Evolutionary conservation across 2,329 filamentous ascomycete genomes (phyloP), one percentile per base, ranked within the genome.

Genomic region (Apiospora saccharicola): DNA sequence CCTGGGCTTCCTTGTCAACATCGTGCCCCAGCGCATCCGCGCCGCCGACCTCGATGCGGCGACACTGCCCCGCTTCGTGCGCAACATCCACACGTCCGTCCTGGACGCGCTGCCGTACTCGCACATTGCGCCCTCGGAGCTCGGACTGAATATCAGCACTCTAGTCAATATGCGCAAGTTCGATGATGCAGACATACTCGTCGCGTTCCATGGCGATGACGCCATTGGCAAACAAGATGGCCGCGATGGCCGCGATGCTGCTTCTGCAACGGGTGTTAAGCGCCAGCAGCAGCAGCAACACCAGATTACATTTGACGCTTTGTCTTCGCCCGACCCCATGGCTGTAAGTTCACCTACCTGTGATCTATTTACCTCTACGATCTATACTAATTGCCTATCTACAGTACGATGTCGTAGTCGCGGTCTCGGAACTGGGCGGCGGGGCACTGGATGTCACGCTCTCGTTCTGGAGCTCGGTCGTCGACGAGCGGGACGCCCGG

Each of bases 1-100:
- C 0, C n/a, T 72, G 22, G 71, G 71, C 53, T 72, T 72, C 51
- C 68, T 72, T 13, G 71, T 72, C 68, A 72, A 72, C 53, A 72
- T 68, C 22, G 71, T 72, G 41, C 68, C 69, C n/a, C 71, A 72
- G 30, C 68, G 68, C 22, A 49, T 46, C 34, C 43, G 57, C 34
- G 57, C 57, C 10, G 0, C 30, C 4, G 57, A 64, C 19, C 30
- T 64, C 0, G 57, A n/a, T 4, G 3, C 57, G 34, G 34, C 57
- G 8, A 14, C 57, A 7, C 67, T 70, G 4, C 10, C 71, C 3
- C n/a, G 22, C 19, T 34, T 72, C 14, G 49, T 70, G 12, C 51
- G 53, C 19, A 14, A 26, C 13, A 37, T 68, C 8, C 71, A 72
- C 26, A 12, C 69, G 2, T 67, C 71, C 16, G 71, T 72, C 10